Base-by-base conservation (phyloP, 2,329 filamentous ascomycete genomes). In the Amauroascus verrucosus region DNA sequence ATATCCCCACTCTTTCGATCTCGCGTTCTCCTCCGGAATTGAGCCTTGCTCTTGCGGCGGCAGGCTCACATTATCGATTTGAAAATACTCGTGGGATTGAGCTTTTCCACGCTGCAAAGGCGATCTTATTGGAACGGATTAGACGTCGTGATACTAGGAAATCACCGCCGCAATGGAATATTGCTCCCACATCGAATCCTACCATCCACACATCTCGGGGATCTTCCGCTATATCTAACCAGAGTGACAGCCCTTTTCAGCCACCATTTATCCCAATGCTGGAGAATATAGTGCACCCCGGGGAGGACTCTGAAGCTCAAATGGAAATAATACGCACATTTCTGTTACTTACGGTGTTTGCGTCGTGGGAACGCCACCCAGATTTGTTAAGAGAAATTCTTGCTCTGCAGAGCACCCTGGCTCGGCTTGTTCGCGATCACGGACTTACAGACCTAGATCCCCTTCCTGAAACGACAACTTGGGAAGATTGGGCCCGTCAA, bases 301-400 rank as follows among this genome's bases (percentile, higher is more conserved):
- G 59, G 9, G 69, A 72, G 53, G 72, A 75, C 56, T 70, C 70
- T 13, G 71, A 73, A 59, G 71, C 71, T 24, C 70, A 72, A 48
- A 74, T 76, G 67, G 73, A 76, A 58, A 70, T 75, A 6, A 74
- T 77, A 38, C 71, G 74, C 50, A 75, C 75, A 0, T 72, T 77
- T 22, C 59, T 77, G 8, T 63, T 77, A 2, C 68, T 81, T n/a
- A 80, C 79, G 53, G 78, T 78, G 0, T 76, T 80, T 62, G 77
- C 77, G 11, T 80, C 78, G 0, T 82, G 79, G 79, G 77, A 78
- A 51, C 74, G 75, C 59, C 79, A 80, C 57, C 75, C 74, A 16
- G 76, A 78, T 50, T 71, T 81, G 8, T 64, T 79, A n/a, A 71
- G 75, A 51, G 77, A 81, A 61, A 77, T 78, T 9, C 70, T 81